phyloP scores from a whole-genome alignment of 2,329 filamentous ascomycete genomes.

The Amphichorda felina region DNA sequence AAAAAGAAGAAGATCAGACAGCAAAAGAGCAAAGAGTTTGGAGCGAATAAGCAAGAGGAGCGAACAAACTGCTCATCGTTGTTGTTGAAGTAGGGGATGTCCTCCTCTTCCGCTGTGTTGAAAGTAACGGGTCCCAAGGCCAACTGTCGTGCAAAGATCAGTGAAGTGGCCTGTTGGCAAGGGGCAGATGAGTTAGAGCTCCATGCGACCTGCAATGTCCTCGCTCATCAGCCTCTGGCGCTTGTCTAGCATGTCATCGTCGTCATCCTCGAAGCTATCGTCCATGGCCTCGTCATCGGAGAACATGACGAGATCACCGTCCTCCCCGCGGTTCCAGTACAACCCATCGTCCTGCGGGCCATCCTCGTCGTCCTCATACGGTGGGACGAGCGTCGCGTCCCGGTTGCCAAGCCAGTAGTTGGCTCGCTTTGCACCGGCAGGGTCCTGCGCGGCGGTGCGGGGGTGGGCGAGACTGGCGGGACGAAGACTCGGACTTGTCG shows the following conservation, averaged over 20 bases:
- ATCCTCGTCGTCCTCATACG: constrained; percentile 34
- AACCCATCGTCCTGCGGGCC: constrained; percentile 36
- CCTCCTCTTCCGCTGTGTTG: constrained; percentile 3
- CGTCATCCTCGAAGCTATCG: constrained; percentile 30
- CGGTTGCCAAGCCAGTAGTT: constrained; percentile 77
- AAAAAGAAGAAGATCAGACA: constrained; percentile 4
- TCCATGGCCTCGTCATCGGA: constrained; percentile 37
- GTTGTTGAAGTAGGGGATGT: no score
- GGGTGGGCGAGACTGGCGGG: constrained; percentile 13
- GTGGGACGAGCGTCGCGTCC: constrained; percentile 33
- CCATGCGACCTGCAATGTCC: constrained; percentile 51
- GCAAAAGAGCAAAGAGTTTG: neutral
- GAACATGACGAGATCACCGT: constrained; percentile 43
- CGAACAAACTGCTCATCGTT: no score
- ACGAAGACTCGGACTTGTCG: constrained; percentile 40
- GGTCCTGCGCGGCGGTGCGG: constrained; percentile 11
- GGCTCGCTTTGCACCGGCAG: constrained; percentile 53
- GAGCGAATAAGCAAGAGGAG: constrained; percentile 5
- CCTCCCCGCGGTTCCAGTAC: constrained; percentile 45
- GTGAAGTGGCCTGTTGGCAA: no score
- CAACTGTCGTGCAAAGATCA: no score
- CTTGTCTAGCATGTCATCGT: constrained; percentile 25
- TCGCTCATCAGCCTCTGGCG: constrained; percentile 43
- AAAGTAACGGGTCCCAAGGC: neutral
- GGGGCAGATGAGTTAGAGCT: no score